Percentiles rank a stretch among this genome's conserved stretches.
Conservation (phyloP, 2,329 filamentous ascomycete species). For the Metarhizium brunneum region DNA sequence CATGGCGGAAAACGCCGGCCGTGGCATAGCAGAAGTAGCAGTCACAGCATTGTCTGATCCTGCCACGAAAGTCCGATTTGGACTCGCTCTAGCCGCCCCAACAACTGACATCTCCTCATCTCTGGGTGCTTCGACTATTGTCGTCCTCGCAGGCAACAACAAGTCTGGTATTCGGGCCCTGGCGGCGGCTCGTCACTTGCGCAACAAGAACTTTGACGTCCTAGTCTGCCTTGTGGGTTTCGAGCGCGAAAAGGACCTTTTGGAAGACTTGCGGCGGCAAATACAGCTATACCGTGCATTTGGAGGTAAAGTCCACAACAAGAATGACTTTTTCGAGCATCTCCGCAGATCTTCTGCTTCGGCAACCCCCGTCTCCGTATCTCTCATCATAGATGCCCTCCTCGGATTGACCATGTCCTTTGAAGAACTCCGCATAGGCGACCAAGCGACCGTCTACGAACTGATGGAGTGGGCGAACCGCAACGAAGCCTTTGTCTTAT, state of each 20-base stretch:
- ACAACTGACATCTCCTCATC: conserved; percentile 15
- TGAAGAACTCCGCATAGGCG: conserved; percentile 73
- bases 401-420: conserved; percentile 82
- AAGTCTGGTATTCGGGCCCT: conserved; percentile 78
- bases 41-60: conserved; percentile 57
- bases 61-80: conserved; percentile 45
- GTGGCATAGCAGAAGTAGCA: conserved; percentile 79
- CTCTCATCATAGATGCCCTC: conserved; percentile 81
- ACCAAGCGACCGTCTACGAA: conserved; percentile 77
- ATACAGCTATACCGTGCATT: conserved; percentile 76
- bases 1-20: conserved; percentile 83
- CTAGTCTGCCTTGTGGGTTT: conserved; percentile 78
- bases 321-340: conserved; percentile 52
- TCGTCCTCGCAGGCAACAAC: conserved; percentile 93
- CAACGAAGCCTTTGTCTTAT: conserved; percentile 70
- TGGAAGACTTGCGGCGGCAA: conserved; percentile 74
- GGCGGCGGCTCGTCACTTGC: conserved; percentile 76
- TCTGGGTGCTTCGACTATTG: conserved; percentile 33
- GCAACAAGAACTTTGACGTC: conserved; percentile 72
- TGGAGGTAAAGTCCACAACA: conserved; percentile 61
- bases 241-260: conserved; percentile 70
- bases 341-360: conserved; percentile 36
- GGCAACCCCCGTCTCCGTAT: conserved; percentile 46
- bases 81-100: conserved; percentile 30
- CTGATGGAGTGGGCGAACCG: conserved; percentile 92